A percentile compares a stretch with the other conserved stretches of the same genome.
phyloP scores from a whole-genome alignment of 129 eudicot species.

The Oenanthe sinensis region DNA sequence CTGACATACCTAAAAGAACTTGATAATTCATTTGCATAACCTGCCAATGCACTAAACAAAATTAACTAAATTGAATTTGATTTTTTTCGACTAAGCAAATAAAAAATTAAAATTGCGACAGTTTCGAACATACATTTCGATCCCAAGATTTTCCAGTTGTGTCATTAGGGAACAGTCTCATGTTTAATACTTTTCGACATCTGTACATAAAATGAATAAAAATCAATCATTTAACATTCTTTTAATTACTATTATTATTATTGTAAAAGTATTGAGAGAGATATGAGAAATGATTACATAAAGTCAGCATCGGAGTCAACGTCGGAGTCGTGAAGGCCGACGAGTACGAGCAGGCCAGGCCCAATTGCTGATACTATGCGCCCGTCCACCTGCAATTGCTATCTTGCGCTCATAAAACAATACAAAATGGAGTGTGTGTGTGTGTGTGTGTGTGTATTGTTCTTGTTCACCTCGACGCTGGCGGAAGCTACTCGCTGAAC shows the following conservation, averaged over 20 bases:
- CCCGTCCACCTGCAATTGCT: slow-evolving; percentile 70
- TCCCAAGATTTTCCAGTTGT: slow-evolving; percentile 75
- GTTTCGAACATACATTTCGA: slow-evolving; percentile 42
- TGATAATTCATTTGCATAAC: slow-evolving; percentile 77
- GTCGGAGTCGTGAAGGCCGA: slow-evolving; percentile 79
- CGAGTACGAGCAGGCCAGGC: slow-evolving; percentile 81
- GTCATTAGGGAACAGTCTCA: slow-evolving; percentile 86
- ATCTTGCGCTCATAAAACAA: neutral
- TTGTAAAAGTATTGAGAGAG: no score
- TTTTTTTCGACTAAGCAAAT: no score
- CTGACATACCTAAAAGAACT: slow-evolving; percentile 64
- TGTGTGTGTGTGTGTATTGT: neutral
- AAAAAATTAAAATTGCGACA: neutral
- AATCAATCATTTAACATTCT: neutral
- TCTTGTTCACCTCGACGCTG: slow-evolving; percentile 68
- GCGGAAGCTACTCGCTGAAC: slow-evolving; percentile 90
- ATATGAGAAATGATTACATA: slow-evolving; percentile 31
- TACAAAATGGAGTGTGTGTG: no score
- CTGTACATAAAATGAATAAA: slow-evolving; percentile 26
- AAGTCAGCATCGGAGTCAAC: slow-evolving; percentile 67
- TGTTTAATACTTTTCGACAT: slow-evolving; percentile 90
- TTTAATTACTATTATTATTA: neutral
- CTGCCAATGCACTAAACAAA: slow-evolving; percentile 35
- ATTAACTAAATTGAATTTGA: no score
- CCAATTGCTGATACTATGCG: slow-evolving; percentile 72